These are phyloP conservation scores for Claviceps africana DNA, from an alignment of 2,329 filamentous ascomycete species.

Conservation along the genomic window DNA sequence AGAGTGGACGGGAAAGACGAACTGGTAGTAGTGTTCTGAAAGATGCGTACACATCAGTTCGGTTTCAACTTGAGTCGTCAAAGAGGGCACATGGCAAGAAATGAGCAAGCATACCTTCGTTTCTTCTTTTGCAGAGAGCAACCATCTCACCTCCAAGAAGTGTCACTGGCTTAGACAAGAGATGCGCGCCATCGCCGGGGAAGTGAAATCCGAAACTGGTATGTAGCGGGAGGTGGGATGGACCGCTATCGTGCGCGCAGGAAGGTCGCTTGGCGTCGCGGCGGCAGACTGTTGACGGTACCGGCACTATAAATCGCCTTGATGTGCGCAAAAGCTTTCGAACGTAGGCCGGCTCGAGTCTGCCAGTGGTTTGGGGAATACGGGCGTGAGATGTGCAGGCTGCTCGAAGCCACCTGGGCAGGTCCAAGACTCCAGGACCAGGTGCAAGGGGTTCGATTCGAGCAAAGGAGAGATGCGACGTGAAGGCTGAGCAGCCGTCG, in stretches of 20 bases:
- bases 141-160: background rate
- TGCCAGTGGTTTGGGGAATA: background rate
- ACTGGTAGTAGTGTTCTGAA: slow-evolving; percentile 1
- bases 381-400: background rate
- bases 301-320: background rate
- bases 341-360: background rate
- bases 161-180: slow-evolving; percentile 3
- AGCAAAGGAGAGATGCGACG: too few relatives aligned
- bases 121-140: background rate
- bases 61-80: background rate
- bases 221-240: background rate
- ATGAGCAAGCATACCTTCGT: slow-evolving; percentile 1
- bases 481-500: background rate
- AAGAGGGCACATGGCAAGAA: background rate
- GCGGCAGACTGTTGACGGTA: background rate
- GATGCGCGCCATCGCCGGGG: slow-evolving; percentile 2
- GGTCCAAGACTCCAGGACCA: background rate
- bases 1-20: background rate
- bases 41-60: background rate
- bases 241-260: background rate
- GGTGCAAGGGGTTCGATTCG: background rate
- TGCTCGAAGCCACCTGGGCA: background rate
- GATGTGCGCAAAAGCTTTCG: background rate
- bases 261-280: background rate
- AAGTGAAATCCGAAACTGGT: background rate